phyloP scores from a whole-genome alignment of 306 rosid genomes.

The Quercus glauca region DNA sequence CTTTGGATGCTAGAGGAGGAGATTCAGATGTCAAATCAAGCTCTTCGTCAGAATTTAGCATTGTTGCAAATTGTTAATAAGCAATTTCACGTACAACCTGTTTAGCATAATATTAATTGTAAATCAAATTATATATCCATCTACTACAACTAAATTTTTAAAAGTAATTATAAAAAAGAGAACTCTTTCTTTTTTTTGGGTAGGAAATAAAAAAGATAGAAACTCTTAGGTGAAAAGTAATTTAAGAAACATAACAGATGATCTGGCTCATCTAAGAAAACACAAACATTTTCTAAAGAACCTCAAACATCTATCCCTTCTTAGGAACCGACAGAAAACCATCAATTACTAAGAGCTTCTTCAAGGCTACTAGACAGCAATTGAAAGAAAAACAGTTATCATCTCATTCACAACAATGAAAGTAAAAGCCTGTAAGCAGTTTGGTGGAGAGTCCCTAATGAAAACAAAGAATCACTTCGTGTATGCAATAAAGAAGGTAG shows the following conservation, averaged over 20 bases:
- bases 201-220: no score
- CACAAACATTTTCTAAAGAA: constrained; percentile 84
- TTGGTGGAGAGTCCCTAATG: constrained; percentile 86
- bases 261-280: constrained; percentile 79
- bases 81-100: constrained; percentile 95
- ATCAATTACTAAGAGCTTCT: constrained; percentile 26
- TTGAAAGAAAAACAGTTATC: constrained; percentile 5
- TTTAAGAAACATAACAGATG: constrained; percentile 64
- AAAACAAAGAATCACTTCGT: constrained; percentile 78
- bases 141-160: neutral
- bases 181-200: neutral
- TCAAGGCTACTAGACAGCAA: constrained; percentile 6
- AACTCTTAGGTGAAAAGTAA: neutral
- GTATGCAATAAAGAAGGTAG: constrained; percentile 63
- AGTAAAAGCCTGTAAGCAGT: constrained; percentile 92
- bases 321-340: constrained; percentile 62
- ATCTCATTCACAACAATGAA: constrained; percentile 63
- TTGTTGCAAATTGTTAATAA: constrained; percentile 93
- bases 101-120: constrained; percentile 28
- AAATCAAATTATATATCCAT: constrained; percentile 12
- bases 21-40: constrained; percentile 66
- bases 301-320: constrained; percentile 77
- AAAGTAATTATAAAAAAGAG: neutral
- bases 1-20: constrained; percentile 55
- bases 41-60: constrained; percentile 70